Evolutionary conservation across 441 rosid species (phyloP).

Genomic region (Erodium trifolium): DNA sequence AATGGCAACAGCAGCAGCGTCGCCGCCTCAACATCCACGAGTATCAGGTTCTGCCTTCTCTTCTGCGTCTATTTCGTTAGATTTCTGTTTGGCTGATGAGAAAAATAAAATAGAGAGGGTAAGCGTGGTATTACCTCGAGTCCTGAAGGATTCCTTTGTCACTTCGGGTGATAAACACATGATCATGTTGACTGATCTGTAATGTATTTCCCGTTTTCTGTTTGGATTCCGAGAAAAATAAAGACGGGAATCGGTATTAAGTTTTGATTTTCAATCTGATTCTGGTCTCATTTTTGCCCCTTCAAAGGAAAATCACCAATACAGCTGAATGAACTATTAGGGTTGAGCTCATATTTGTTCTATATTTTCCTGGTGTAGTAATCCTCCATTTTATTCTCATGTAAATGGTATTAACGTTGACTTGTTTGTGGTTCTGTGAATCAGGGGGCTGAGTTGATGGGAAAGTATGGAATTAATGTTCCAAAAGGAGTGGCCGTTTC

Average conservation of each 20-base stretch:
- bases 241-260: not conserved
- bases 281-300: not conserved
- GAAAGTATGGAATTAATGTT: slow-evolving; percentile 78
- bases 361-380: too few species aligned
- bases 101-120: too few species aligned
- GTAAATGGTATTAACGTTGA: too few species aligned
- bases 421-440: not conserved
- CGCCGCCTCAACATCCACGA: slow-evolving; percentile 98
- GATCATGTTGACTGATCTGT: not conserved
- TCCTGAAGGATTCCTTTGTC: not conserved
- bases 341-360: too few species aligned
- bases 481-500: slow-evolving; percentile 84
- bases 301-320: not conserved
- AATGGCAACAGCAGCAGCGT: slow-evolving; percentile 89
- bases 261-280: not conserved
- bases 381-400: too few species aligned
- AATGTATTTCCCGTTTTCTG: not conserved
- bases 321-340: too few species aligned
- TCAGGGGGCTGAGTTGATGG: slow-evolving; percentile 93
- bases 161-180: not conserved
- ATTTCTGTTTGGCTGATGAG: too few species aligned
- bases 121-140: too few species aligned
- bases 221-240: not conserved
- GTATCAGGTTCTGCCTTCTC: slow-evolving; percentile 52
- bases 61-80: not conserved